Evolutionary conservation across 106 monocot genomes (phyloP).

Genomic region (Phalaenopsis equestris): DNA sequence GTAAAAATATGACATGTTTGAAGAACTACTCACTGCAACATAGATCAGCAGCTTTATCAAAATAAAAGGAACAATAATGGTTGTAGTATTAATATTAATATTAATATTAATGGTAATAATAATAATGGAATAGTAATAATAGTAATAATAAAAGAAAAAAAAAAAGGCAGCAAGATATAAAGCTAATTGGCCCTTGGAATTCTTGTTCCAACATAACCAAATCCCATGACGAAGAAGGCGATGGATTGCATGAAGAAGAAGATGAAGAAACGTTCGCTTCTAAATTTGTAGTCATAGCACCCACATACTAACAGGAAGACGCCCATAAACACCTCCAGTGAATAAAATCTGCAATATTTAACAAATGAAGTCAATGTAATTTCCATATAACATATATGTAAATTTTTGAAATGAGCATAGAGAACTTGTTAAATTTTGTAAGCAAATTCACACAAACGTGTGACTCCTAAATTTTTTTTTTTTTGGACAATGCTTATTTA

Average conservation of each 20-base stretch:
- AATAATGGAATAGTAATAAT: neutral
- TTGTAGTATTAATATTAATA: neutral
- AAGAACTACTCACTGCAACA: neutral
- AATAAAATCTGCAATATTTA: slow-evolving; percentile 21
- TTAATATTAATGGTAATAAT: neutral
- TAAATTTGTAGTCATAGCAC: slow-evolving; percentile 29
- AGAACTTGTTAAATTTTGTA: too few relatives aligned
- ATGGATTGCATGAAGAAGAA: slow-evolving; percentile 46
- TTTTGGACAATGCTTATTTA: too few relatives aligned
- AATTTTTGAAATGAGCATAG: too few relatives aligned
- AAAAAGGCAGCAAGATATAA: neutral
- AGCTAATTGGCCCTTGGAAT: neutral
- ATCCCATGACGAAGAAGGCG: slow-evolving; percentile 54
- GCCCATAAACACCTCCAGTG: slow-evolving; percentile 49
- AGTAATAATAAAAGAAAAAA: neutral
- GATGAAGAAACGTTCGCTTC: slow-evolving; percentile 43
- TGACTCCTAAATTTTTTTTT: too few relatives aligned
- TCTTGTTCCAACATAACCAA: slow-evolving; percentile 6
- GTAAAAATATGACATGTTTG: neutral
- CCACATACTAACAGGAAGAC: slow-evolving; percentile 41
- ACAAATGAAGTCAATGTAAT: neutral
- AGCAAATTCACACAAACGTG: too few relatives aligned
- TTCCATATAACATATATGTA: too few relatives aligned
- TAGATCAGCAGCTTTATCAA: too few relatives aligned
- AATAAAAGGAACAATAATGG: too few relatives aligned